Evolutionary conservation across 176 grass and related monocot species (phyloP).

Genomic region (Panicum miliaceum): DNA sequence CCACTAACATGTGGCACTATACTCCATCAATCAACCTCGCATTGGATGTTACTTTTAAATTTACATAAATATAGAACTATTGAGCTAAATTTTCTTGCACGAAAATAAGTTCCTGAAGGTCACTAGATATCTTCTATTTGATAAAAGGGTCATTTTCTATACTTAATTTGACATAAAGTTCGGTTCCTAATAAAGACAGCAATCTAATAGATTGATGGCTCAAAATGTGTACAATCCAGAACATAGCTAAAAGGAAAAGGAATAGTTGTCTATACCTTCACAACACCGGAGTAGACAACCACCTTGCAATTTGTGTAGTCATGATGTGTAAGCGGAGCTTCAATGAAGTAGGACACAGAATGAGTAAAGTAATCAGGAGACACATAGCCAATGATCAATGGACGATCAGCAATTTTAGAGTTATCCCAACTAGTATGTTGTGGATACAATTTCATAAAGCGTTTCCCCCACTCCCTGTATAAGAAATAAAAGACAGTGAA

Average conservation of each 20-base stretch:
- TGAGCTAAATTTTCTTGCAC: constrained; percentile 4
- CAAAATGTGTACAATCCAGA: not conserved
- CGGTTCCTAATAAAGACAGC: constrained; percentile 16
- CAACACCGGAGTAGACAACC: constrained; percentile 92
- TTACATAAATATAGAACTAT: not conserved
- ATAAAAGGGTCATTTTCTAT: not conserved
- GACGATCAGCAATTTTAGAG: constrained; percentile 75
- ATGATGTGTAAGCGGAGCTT: constrained; percentile 88
- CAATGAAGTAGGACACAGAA: constrained; percentile 98
- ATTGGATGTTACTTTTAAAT: constrained; percentile 15
- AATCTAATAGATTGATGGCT: not conserved
- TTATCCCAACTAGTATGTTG: constrained; percentile 95
- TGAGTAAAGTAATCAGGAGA: constrained; percentile 99
- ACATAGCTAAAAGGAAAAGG: constrained; percentile 24
- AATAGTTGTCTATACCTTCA: constrained; percentile 74
- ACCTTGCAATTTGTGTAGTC: constrained; percentile 86
- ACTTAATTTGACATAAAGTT: constrained; percentile 16
- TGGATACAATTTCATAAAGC: constrained; percentile 85
- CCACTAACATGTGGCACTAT: not conserved
- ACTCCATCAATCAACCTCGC: not conserved
- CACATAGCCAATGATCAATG: constrained; percentile 83
- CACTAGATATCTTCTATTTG: constrained; percentile 14
- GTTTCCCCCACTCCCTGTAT: constrained; percentile 90
- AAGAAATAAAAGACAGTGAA: constrained; percentile 46
- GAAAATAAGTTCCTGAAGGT: not conserved